Conservation (phyloP, 1,284 basidiomycete species). For the Ceratobasidium sp. region DNA sequence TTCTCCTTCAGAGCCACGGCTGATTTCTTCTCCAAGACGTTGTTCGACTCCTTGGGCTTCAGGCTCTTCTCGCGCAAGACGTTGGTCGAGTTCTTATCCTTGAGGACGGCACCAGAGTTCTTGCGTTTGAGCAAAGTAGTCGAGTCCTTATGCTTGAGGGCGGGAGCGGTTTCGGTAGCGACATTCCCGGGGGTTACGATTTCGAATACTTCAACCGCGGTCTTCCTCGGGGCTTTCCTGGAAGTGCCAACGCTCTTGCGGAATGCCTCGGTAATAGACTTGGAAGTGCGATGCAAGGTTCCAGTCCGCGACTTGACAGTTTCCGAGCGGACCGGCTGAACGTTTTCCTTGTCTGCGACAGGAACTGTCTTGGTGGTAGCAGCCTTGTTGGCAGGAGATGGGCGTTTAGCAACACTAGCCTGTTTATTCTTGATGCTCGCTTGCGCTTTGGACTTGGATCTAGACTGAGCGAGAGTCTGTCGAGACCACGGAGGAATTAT, state of each 20-base stretch:
- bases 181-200: not conserved
- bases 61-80: not conserved
- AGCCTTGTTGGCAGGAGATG: not conserved
- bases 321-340: slow-evolving; percentile 9
- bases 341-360: slow-evolving; percentile 27
- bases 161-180: not conserved
- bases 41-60: not conserved
- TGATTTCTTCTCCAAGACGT: not conserved
- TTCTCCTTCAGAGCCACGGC: slow-evolving; percentile 12
- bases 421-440: slow-evolving; percentile 7
- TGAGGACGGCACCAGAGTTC: slow-evolving; percentile 5
- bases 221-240: slow-evolving; percentile 9
- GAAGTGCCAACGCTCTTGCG: slow-evolving; percentile 36
- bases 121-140: slow-evolving; percentile 3
- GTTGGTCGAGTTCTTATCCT: slow-evolving; percentile 9
- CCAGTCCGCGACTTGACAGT: slow-evolving; percentile 32
- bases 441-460: slow-evolving; percentile 8
- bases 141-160: slow-evolving; percentile 21
- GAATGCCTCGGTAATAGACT: slow-evolving; percentile 34
- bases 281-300: slow-evolving; percentile 27
- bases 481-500: slow-evolving; percentile 37
- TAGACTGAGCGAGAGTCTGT: slow-evolving; percentile 38
- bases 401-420: not conserved
- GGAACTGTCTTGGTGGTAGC: not conserved
- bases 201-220: slow-evolving; percentile 14